A percentile compares a stretch with the other conserved stretches of the same genome.
Evolutionary conservation across 1,284 basidiomycete species (phyloP).

Genomic region (Rhodotorula sp.): DNA sequence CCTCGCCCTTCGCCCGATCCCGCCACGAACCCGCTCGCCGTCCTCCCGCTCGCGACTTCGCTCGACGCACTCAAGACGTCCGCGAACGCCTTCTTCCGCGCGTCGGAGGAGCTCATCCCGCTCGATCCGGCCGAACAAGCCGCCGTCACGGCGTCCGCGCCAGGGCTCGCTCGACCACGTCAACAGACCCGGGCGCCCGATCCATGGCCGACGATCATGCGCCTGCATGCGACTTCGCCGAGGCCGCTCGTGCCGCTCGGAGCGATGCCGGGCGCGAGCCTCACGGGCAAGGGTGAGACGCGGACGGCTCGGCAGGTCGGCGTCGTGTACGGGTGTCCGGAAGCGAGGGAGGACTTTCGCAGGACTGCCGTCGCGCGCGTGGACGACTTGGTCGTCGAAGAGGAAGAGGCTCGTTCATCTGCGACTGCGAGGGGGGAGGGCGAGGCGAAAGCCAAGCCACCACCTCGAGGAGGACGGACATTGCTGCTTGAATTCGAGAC

Average conservation of each 20-base stretch:
- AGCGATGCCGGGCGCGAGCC: constrained; percentile 21
- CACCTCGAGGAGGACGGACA: constrained; percentile 15
- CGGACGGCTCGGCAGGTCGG: constrained; percentile 30
- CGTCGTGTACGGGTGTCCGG: constrained; percentile 29
- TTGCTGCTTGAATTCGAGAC: constrained; percentile 14
- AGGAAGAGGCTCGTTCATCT: not conserved
- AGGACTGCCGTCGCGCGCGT: constrained; percentile 18
- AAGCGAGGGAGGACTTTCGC: constrained; percentile 26
- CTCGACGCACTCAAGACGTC: constrained; percentile 25
- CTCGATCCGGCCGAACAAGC: constrained; percentile 14
- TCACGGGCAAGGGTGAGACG: constrained; percentile 29
- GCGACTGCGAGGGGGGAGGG: not conserved
- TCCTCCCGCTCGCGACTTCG: constrained; percentile 26
- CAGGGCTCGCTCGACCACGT: not conserved
- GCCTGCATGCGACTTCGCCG: constrained; percentile 9
- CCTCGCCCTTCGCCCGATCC: constrained; percentile 10
- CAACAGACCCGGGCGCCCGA: constrained; percentile 11
- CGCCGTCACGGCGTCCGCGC: not conserved
- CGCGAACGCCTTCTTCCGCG: constrained; percentile 33
- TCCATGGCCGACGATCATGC: constrained; percentile 32
- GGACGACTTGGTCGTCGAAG: constrained; percentile 15
- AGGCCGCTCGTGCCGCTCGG: constrained; percentile 34
- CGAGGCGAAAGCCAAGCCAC: not conserved
- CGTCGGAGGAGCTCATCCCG: constrained; percentile 31
- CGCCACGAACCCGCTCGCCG: constrained; percentile 15